phyloP scores from a whole-genome alignment of 495 filamentous ascomycete genomes.

The Hypoxylon fuscum region DNA sequence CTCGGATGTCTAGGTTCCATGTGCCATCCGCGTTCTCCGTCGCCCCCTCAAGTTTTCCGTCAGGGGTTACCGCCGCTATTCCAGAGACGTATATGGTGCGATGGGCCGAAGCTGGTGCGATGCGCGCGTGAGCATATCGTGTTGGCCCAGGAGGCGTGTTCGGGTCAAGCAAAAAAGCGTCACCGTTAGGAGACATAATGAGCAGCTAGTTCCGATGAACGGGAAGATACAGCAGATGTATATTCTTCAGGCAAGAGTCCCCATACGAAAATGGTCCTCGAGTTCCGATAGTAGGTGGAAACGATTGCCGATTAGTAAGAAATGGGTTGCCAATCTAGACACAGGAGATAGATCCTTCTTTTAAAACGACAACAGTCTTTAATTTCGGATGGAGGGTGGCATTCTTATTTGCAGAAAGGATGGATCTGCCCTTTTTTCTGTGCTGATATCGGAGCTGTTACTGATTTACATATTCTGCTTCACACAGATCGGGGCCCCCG shows the following conservation, averaged over 20 bases:
- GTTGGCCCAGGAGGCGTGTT: constrained; percentile 37
- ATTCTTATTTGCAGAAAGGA: constrained; percentile 1
- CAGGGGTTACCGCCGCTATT: constrained; percentile 30
- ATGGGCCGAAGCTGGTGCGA: constrained; percentile 43
- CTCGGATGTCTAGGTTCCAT: constrained; percentile 42
- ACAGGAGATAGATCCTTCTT: not conserved
- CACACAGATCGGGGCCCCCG: constrained; percentile 4
- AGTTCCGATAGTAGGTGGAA: not conserved
- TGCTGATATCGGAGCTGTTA: not conserved
- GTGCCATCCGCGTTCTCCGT: constrained; percentile 46
- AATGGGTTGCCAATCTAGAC: not conserved
- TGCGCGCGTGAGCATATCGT: constrained; percentile 46
- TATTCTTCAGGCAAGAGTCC: not conserved
- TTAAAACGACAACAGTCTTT: not conserved
- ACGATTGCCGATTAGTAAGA: no score
- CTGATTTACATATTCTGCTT: not conserved
- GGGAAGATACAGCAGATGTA: not conserved
- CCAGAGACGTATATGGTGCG: constrained; percentile 50
- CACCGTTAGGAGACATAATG: constrained; percentile 46
- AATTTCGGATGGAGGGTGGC: not conserved
- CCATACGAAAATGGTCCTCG: not conserved
- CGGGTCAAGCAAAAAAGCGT: constrained; percentile 50
- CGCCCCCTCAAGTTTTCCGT: constrained; percentile 38
- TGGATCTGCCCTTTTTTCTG: not conserved
- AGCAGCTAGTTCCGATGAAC: not conserved